Evolutionary conservation across 306 rosid genomes (phyloP), one percentile per base, ranked within the genome.

Genomic region (Pyrus betulifolia): DNA sequence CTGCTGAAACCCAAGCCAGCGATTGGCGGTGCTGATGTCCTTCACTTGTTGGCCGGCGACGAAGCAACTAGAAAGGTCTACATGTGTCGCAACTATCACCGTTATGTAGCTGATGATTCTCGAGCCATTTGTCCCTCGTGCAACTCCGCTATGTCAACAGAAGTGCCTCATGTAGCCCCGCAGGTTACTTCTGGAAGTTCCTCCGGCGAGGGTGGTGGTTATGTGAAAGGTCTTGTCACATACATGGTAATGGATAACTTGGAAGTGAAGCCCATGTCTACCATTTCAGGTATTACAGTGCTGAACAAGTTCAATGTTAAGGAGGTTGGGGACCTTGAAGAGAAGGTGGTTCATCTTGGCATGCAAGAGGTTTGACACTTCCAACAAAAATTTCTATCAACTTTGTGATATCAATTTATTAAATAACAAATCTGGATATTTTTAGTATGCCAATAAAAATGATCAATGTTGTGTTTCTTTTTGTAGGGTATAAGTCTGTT

Each of bases 191-290:
- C 52, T 1, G 30, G 2, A 19, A 14, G 5, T 21, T 3, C 19
- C 3, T 4, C 70, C 3, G 1, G 28, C 3, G 51, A 67, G 30
- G 46, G 46, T 3, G 74, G 25, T 4, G 74, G 76, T 27, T 82
- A 18, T 33, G 80, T 78, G 21, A 78, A 54, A 69, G 79, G 69
- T 0, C 0, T 67, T 19, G 52, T 27, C 13, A 74, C 74, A 4
- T 83, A 74, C 61, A 63, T 83, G 78, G 60, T 83, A 27, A 78
- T 64, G 77, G 83, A 83, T 70, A 51, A 83, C 44, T 42, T 83
- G 17, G 75, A 13, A 5, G 83, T 83, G 35, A 74, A 11, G 21
- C 80, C 83, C 6, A 30, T 63, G 42, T 77, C 82, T 15, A 59
- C 67, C 25, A 28, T 52, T 8, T 72, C 77, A 3, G 5, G 21